Base-by-base conservation (phyloP, 148 eudicot species). In the Rhododendron griersonianum region DNA sequence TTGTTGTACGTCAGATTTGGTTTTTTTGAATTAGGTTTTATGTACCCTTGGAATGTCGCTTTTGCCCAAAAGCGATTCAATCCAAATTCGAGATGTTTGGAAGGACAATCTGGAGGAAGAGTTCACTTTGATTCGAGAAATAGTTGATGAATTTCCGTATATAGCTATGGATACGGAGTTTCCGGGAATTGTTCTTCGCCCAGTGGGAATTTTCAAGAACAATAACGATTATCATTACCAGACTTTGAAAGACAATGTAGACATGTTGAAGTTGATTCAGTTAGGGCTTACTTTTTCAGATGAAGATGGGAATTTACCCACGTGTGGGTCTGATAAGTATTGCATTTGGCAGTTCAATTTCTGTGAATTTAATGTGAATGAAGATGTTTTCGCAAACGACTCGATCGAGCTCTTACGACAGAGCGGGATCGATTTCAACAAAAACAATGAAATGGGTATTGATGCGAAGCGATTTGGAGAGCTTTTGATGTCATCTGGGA, bases 261-360 rank as follows among this genome's bases (percentile, higher is more conserved):
- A 89, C 85, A 67, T 91, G 87, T 83, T 91, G 88, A 91, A 91
- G 77, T 67, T 91, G 81, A 91, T 91, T 35, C 93, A 91, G 63
- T 82, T 91, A 41, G 93, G 93, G 28, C 90, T 91, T 23, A 91
- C 93, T 0, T 91, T 91, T 79, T 88, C 93, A 0, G 91, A 91
- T 48, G 90, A 91, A 75, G 45, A 88, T 28, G 93, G 93, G 63
- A 89, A 91, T 83, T 37, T 91, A 28, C 93, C 93, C 5, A 88
- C 84, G 0, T 91, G 93, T 78, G 93, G 90, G 4, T 85, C 88
- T 16, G 89, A 87, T 83, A 88, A 87, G 50, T 80, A 79, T 51
- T 91, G 91, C 83, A 86, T 89, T 47, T 91, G 93, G 93, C 93
- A 91, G 74, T 91, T 91, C 85, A 91, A 91, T 80, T 89, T 91